Percentiles rank a stretch among this genome's conserved stretches.
These are phyloP conservation scores for Pythium folliculosum DNA, from an alignment of 352 stramenopile genomes.

Conservation along the genomic window DNA sequence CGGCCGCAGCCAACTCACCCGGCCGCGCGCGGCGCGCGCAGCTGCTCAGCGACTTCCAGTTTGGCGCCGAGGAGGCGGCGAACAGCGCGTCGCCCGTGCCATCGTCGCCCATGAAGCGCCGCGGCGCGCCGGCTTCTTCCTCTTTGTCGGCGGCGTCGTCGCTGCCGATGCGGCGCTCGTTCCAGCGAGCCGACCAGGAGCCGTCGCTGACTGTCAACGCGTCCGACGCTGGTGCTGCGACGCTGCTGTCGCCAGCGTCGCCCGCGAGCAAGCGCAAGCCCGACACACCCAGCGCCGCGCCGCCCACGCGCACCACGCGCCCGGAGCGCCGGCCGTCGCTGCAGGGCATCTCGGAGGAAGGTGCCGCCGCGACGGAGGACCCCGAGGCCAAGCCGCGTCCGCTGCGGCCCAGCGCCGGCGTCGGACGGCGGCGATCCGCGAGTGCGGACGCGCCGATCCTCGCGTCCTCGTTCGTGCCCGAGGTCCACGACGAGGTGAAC, in stretches of 20 bases:
- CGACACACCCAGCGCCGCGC: slow-evolving; percentile 27
- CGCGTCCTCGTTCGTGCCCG: slow-evolving; percentile 43
- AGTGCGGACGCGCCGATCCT: slow-evolving; percentile 59
- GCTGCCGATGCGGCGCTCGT: slow-evolving; percentile 26
- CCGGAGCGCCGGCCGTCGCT: slow-evolving; percentile 28
- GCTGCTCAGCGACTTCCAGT: slow-evolving; percentile 45
- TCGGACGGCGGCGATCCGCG: slow-evolving; percentile 24
- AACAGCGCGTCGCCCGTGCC: slow-evolving; percentile 6
- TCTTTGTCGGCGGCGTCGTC: slow-evolving; percentile 14
- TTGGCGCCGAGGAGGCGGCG: slow-evolving; percentile 28
- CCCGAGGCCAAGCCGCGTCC: slow-evolving; percentile 25
- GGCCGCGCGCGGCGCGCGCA: slow-evolving; percentile 13
- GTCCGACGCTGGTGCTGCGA: background rate
- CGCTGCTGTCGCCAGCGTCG: slow-evolving; percentile 1
- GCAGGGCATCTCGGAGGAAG: slow-evolving; percentile 41
- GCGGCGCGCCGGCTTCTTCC: background rate
- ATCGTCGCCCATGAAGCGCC: slow-evolving; percentile 32
- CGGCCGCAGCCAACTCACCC: slow-evolving; percentile 15
- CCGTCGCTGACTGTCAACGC: slow-evolving; percentile 22
- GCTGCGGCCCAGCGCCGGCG: slow-evolving; percentile 8
- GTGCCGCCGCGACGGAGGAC: background rate
- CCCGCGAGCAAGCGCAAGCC: slow-evolving; percentile 26
- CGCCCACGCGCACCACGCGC: slow-evolving; percentile 9
- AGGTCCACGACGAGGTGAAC: slow-evolving; percentile 23
- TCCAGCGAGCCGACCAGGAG: slow-evolving; percentile 28